Evolutionary conservation across 148 eudicot species (phyloP), one percentile per base, ranked within the genome.

Genomic region (Pouteria glomerata): DNA sequence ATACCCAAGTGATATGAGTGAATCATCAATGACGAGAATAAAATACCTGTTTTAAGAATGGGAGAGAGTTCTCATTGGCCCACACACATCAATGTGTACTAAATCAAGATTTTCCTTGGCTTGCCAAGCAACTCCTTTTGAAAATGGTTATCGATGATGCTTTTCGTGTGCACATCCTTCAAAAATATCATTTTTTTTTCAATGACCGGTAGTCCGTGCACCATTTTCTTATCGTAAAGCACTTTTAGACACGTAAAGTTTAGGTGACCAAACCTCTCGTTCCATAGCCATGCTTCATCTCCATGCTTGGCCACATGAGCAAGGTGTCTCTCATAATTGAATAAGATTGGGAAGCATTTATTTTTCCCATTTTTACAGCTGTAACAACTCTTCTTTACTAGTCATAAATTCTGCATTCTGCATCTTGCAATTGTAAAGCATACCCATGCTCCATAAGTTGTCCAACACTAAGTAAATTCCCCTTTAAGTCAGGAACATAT

Each of bases 111-210:
- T 15, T 47, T 41, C 8, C 34, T 15, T 30, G 27, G 76, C 69
- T 47, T 50, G 31, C 62, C 70, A 51, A 13, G 59, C 33, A 27
- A 18, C 37, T 63, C 26, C 15, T 50, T 72, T 72, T 1, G 60
- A 35, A 51, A 75, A 68, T 13, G 68, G 47, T 8, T 8, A 14
- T 15, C 73, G n/a, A 59, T 57, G 72, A 6, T 42, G 31, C 55
- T 68, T 68, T n/a, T 44, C 71, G 31, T 27, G 34, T 16, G 59
- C 45, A 41, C 55, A 70, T 6, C 73, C 73, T 24, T 57, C 73
- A 56, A 21, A 57, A 21, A 41, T 16, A 13, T 41, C 30, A 12
- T 57, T 41, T 3, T 27, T 57, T 57, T 18, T 27, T 27, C 61
- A 57, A 24, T 57, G 2, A 10, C 11, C 0, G 34, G 61, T 1